phyloP scores from a whole-genome alignment of 208 protist species.

The Acanthamoeba royreba region DNA sequence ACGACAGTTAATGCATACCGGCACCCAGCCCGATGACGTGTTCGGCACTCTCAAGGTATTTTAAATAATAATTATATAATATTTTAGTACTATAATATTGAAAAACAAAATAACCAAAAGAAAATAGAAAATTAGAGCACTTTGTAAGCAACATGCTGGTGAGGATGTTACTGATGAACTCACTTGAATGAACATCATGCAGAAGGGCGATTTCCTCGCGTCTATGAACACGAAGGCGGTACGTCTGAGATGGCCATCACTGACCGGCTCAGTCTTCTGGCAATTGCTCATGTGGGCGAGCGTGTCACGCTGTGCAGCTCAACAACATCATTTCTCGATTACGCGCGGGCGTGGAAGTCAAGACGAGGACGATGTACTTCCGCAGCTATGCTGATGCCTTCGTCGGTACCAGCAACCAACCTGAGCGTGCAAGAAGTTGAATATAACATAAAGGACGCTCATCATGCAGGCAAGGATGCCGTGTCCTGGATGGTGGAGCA shows the following conservation, averaged over 20 bases:
- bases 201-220: background rate
- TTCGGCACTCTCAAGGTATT: background rate
- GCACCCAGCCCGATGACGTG: background rate
- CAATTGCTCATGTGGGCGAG: no score
- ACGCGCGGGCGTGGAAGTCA: background rate
- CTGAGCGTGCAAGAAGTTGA: background rate
- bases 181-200: background rate
- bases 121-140: no score
- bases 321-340: background rate
- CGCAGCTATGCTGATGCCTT: background rate
- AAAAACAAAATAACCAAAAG: no score
- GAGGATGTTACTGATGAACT: no score
- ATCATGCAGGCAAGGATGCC: background rate
- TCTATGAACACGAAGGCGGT: background rate
- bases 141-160: no score
- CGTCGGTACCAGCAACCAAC: background rate
- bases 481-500: conserved; percentile 18
- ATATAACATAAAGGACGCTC: background rate
- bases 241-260: no score
- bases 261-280: no score
- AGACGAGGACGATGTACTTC: background rate
- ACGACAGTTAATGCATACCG: no score
- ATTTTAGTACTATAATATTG: background rate
- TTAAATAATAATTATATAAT: background rate
- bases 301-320: no score